These are phyloP conservation scores for Xylariaceae sp. DNA, from an alignment of 2,329 filamentous ascomycete genomes.

Conservation along the genomic window DNA sequence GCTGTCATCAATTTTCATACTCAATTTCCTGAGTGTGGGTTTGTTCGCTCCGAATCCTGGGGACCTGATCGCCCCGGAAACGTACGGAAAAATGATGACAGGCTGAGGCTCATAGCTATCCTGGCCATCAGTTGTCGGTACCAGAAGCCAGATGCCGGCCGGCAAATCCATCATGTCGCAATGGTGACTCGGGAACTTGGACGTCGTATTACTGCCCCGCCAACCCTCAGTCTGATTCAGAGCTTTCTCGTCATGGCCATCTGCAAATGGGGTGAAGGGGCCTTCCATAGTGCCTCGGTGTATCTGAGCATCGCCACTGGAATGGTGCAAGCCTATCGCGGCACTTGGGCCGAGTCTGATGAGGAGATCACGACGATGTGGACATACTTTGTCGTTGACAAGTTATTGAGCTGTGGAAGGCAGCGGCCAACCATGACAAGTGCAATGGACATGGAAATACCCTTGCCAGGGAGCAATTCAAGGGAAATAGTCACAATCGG, in stretches of 20 bases:
- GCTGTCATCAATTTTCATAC: too few species aligned
- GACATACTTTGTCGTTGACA: constrained; percentile 19
- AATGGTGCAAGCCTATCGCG: constrained; percentile 19
- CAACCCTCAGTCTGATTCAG: constrained; percentile 16
- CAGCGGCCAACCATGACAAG: constrained; percentile 20
- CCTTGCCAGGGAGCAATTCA: constrained; percentile 14
- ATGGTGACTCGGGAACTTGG: constrained; percentile 14
- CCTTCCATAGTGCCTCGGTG: constrained; percentile 19
- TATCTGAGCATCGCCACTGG: constrained; percentile 17
- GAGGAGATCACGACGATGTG: constrained; percentile 20
- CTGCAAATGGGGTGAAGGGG: constrained; percentile 19
- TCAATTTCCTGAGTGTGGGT: too few species aligned
- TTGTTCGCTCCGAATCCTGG: too few species aligned
- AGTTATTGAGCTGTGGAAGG: constrained; percentile 18
- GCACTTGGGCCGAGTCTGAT: constrained; percentile 10
- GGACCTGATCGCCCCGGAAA: too few species aligned
- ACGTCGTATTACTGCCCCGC: constrained; percentile 15
- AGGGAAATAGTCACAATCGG: constrained; percentile 15
- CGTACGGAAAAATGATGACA: constrained; percentile 7
- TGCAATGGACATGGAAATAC: constrained; percentile 15
- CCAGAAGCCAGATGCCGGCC: background rate
- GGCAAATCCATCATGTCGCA: constrained; percentile 12
- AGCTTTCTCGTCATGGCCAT: constrained; percentile 18
- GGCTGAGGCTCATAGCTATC: constrained; percentile 16
- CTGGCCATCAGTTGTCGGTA: constrained; percentile 17